phyloP scores from a whole-genome alignment of 768 basidiomycete species.

The Myochromella boudieri region DNA sequence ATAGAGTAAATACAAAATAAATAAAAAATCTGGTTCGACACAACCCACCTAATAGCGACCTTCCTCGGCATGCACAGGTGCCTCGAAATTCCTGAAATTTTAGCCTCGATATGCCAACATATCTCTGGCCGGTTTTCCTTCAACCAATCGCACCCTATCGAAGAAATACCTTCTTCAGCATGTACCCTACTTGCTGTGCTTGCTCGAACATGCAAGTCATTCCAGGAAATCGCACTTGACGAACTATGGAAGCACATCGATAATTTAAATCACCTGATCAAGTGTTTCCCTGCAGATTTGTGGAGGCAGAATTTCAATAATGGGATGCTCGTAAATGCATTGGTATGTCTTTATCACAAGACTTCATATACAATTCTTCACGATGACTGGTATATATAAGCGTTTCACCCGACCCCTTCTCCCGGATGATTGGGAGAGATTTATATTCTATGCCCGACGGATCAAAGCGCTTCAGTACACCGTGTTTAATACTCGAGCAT shows the following conservation, averaged over 20 bases:
- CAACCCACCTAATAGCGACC: no score
- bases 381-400: no score
- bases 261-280: background rate
- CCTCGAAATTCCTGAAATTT: conserved; percentile 1
- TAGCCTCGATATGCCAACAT: background rate
- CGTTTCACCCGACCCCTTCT: background rate
- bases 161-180: background rate
- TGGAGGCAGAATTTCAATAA: background rate
- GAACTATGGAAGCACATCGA: background rate
- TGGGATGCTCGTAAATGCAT: no score
- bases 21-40: no score
- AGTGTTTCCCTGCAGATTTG: conserved; percentile 5
- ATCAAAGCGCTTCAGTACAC: background rate
- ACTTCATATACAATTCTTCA: no score
- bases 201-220: conserved; percentile 2
- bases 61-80: conserved; percentile 8
- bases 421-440: background rate
- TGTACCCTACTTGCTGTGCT: background rate
- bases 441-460: background rate
- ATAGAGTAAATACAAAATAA: no score
- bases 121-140: background rate
- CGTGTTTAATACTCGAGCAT: background rate
- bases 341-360: conserved; percentile 1
- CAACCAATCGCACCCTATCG: no score
- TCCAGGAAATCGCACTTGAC: conserved; percentile 4